Evolutionary conservation across 2,329 filamentous ascomycete species (phyloP).

Genomic region (Fusarium caatingaense): DNA sequence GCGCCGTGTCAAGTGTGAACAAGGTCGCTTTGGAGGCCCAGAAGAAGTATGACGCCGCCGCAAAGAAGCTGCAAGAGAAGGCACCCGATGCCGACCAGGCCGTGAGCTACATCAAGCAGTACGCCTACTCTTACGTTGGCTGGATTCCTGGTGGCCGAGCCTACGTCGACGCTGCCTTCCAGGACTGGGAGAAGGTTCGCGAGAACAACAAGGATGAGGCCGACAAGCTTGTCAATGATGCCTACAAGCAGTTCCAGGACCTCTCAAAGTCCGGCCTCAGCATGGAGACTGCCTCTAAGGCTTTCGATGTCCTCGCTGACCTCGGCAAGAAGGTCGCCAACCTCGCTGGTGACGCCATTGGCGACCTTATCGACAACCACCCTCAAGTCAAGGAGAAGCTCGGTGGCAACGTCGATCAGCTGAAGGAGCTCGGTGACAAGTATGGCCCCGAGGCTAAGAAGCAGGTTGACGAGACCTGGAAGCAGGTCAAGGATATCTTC

Average conservation of each 20-base stretch:
- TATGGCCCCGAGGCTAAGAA: constrained; percentile 83
- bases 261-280: constrained; percentile 70
- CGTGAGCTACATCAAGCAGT: constrained; percentile 71
- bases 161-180: constrained; percentile 76
- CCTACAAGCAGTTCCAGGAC: constrained; percentile 74
- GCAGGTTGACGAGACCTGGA: constrained; percentile 77
- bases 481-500: constrained; percentile 72
- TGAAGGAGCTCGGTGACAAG: constrained; percentile 75
- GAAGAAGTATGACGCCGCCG: constrained; percentile 69
- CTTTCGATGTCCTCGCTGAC: constrained; percentile 72
- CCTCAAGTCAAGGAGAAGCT: constrained; percentile 78
- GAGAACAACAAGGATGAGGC: constrained; percentile 76
- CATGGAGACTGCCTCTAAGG: constrained; percentile 69
- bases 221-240: constrained; percentile 73
- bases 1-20: constrained; percentile 56
- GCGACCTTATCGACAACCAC: constrained; percentile 78
- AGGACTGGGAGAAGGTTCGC: constrained; percentile 75
- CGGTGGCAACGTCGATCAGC: constrained; percentile 73
- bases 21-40: constrained; percentile 65
- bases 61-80: constrained; percentile 69
- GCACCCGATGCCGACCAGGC: constrained; percentile 76
- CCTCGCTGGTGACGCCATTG: constrained; percentile 70
- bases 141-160: constrained; percentile 77
- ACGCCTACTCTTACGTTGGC: constrained; percentile 74
- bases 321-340: constrained; percentile 68